Base-by-base conservation (phyloP, 805 yeast genomes). In the Ogataea dorogensis region DNA sequence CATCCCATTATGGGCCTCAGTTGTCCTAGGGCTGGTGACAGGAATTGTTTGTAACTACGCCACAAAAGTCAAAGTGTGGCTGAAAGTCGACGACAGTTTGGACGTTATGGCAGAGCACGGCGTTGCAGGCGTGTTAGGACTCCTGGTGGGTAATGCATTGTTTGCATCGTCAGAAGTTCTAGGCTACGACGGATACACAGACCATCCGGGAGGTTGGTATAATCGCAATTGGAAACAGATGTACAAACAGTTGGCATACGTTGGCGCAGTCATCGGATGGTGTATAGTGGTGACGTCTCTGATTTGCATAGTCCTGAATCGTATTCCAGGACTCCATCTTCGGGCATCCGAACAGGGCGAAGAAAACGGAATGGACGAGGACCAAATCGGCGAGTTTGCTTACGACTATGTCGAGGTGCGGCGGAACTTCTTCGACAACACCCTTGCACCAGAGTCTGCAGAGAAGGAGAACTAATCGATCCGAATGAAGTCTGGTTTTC, bases 21-120 rank as follows among this genome's bases (percentile, higher is more conserved):
- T 88, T 5, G 68, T 88, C 13, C 75, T 88, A 43, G 98, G 98
- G 3, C 68, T 86, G 23, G 74, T 77, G 2, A 70, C 96, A 0
- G 95, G 95, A 24, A 61, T 81, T 8, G 77, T 81, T 22, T 93
- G 98, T 75, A 91, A 91, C 68, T 85, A 85, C 54, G 69, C 95
- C 38, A 91, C 97, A 30, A 85, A 87, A 53, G 65, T 91, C 59
- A 91, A 91, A 64, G 86, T 83, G 57, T 64, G 86, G 45, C 65
- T 84, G 30, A 73, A 74, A 41, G 88, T 91, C 33, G 98, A 93
- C 61, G 98, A 91, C 65, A 81, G 96, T 2, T 67, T 93, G 51
- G 98, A 93, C 81, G 79, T 88, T 33, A 73, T 91, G 58, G 98
- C 98, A n/a, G 98, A 91, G 77, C 98, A 91, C 80, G 98, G 96